Percentiles rank a stretch among this genome's conserved stretches.
phyloP scores from a whole-genome alignment of 192 early-diverging fungal genomes.

The Dissophora ornata region DNA sequence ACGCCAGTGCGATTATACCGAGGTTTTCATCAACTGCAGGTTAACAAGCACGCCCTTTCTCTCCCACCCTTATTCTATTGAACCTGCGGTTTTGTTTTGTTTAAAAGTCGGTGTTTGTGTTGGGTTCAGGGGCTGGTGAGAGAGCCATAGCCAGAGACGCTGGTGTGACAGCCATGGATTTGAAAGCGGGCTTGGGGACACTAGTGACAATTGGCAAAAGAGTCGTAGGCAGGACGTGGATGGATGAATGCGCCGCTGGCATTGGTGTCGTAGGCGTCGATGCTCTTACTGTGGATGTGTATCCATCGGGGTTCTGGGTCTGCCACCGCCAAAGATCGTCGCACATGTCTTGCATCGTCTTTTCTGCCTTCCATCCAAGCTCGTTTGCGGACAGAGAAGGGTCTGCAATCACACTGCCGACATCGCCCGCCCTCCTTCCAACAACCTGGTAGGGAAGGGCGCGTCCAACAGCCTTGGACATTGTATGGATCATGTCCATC shows the following conservation, averaged over 20 bases:
- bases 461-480: constrained; percentile 83
- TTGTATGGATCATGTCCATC: constrained; percentile 82
- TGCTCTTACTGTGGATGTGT: constrained; percentile 11
- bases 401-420: constrained; percentile 85
- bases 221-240: constrained; percentile 21
- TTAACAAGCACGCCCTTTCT: too few relatives aligned
- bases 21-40: too few relatives aligned
- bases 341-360: constrained; percentile 61
- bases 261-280: constrained; percentile 38
- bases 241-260: constrained; percentile 17
- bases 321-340: constrained; percentile 71
- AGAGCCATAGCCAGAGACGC: background rate
- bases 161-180: background rate
- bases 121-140: constrained; percentile 27
- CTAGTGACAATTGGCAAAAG: constrained; percentile 30
- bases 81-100: too few relatives aligned
- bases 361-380: constrained; percentile 54
- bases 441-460: constrained; percentile 77
- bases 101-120: constrained; percentile 10
- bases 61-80: too few relatives aligned
- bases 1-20: too few relatives aligned
- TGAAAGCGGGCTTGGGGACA: constrained; percentile 19
- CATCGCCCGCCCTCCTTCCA: constrained; percentile 83
- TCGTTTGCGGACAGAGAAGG: constrained; percentile 56
- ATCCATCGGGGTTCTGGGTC: constrained; percentile 64